phyloP scores from a whole-genome alignment of 2,329 filamentous ascomycete species.

The Hymenoscyphus albidus region DNA sequence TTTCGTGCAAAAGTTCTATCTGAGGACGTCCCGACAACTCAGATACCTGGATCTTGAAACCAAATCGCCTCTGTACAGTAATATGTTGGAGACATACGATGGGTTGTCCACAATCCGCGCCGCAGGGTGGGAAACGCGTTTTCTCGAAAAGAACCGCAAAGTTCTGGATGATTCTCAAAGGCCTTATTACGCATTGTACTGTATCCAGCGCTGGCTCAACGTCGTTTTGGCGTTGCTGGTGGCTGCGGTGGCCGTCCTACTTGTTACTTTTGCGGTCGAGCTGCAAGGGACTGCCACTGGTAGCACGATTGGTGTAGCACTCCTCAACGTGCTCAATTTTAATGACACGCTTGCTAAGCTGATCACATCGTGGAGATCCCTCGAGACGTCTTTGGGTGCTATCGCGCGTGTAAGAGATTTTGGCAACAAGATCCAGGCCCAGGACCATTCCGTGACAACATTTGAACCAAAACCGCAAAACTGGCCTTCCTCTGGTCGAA shows the following conservation, averaged over 20 bases:
- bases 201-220: conserved; percentile 53
- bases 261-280: conserved; percentile 6
- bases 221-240: conserved; percentile 38
- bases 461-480: conserved; percentile 4
- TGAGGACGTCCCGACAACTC: conserved; percentile 3
- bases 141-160: too few relatives aligned
- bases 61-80: conserved; percentile 55
- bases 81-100: conserved; percentile 54
- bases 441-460: conserved; percentile 32
- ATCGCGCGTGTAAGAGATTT: conserved; percentile 53
- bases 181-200: conserved; percentile 54
- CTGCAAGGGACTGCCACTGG: not conserved
- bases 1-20: conserved; percentile 5
- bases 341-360: conserved; percentile 40
- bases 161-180: conserved; percentile 41
- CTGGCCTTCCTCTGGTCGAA: conserved; percentile 25
- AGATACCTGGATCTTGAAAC: conserved; percentile 45
- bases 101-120: conserved; percentile 53
- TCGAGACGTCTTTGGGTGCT: conserved; percentile 55
- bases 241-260: conserved; percentile 2
- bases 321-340: conserved; percentile 41
- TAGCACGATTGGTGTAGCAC: conserved; percentile 8
- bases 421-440: conserved; percentile 38
- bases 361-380: conserved; percentile 47
- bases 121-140: conserved; percentile 44